phyloP scores from a whole-genome alignment of 2,329 filamentous ascomycete genomes.

The Lanzia echinophila region DNA sequence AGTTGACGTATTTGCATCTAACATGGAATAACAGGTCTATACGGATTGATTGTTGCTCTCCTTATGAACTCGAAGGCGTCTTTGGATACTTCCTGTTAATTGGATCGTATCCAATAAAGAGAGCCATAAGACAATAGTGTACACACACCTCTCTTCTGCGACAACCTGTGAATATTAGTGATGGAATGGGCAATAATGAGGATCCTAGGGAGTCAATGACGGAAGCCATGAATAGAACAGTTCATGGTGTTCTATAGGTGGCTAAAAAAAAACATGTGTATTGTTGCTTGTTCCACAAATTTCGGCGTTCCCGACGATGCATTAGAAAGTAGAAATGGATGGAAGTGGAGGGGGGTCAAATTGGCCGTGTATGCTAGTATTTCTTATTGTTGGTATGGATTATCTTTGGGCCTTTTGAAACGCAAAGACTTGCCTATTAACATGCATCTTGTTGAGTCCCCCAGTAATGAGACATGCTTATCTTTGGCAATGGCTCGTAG shows the following conservation, averaged over 20 bases:
- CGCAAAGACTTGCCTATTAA: background rate
- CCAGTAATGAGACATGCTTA: too few species aligned
- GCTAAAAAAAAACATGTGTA: slow-evolving; percentile 27
- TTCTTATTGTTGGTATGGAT: slow-evolving; percentile 26
- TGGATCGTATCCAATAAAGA: slow-evolving; percentile 15
- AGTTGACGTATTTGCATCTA: too few species aligned
- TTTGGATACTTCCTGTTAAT: slow-evolving; percentile 56
- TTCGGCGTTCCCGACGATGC: slow-evolving; percentile 30
- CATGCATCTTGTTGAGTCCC: background rate
- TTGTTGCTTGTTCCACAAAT: slow-evolving; percentile 22
- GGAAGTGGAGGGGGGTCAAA: slow-evolving; percentile 23
- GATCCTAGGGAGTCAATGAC: slow-evolving; percentile 21
- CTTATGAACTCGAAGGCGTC: slow-evolving; percentile 97
- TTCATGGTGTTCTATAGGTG: slow-evolving; percentile 11
- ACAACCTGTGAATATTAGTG: slow-evolving; percentile 25
- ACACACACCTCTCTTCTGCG: slow-evolving; percentile 22
- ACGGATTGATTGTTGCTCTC: slow-evolving; percentile 96
- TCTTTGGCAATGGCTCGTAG: too few species aligned
- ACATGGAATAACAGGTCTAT: slow-evolving; percentile 62
- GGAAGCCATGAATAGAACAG: slow-evolving; percentile 16
- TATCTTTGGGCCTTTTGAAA: slow-evolving; percentile 15
- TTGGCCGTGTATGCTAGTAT: slow-evolving; percentile 30
- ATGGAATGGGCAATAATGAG: slow-evolving; percentile 17
- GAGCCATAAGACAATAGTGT: slow-evolving; percentile 24
- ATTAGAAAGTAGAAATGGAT: slow-evolving; percentile 28